Percentiles rank a stretch among this genome's conserved stretches.
phyloP scores from a whole-genome alignment of 352 stramenopile species.

The Phytophthora sp. region DNA sequence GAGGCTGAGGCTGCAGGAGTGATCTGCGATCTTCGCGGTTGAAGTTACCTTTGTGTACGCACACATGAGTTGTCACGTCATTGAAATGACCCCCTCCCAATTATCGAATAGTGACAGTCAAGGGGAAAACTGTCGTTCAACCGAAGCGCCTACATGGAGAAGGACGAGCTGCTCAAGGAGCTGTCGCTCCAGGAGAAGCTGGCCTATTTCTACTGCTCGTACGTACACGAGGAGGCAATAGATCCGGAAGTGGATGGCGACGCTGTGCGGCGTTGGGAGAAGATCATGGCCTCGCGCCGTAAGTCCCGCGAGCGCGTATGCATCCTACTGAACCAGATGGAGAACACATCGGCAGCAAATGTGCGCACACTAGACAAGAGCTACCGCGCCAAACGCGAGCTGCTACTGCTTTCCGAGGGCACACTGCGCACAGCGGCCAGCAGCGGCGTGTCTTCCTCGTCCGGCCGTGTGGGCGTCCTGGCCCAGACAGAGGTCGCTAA shows the following conservation, averaged over 20 bases:
- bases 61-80: background rate
- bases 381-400: conserved; percentile 74
- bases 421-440: conserved; percentile 32
- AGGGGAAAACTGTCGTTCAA: conserved; percentile 11
- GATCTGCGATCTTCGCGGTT: background rate
- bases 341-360: conserved; percentile 66
- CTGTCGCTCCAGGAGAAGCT: conserved; percentile 79
- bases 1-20: too few species aligned
- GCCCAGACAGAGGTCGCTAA: conserved; percentile 61
- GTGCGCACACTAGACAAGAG: conserved; percentile 73
- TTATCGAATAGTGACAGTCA: background rate
- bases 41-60: background rate
- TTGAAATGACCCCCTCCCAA: background rate
- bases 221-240: conserved; percentile 64
- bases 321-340: conserved; percentile 64
- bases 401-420: conserved; percentile 67
- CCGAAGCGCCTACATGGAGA: conserved; percentile 24
- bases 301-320: conserved; percentile 71
- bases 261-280: conserved; percentile 61
- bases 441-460: conserved; percentile 15
- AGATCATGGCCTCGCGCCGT: conserved; percentile 57
- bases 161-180: conserved; percentile 39
- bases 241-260: conserved; percentile 60
- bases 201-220: conserved; percentile 75
- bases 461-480: conserved; percentile 30